Conservation (phyloP, 148 eudicot genomes). For the Polygonum maritimum region DNA sequence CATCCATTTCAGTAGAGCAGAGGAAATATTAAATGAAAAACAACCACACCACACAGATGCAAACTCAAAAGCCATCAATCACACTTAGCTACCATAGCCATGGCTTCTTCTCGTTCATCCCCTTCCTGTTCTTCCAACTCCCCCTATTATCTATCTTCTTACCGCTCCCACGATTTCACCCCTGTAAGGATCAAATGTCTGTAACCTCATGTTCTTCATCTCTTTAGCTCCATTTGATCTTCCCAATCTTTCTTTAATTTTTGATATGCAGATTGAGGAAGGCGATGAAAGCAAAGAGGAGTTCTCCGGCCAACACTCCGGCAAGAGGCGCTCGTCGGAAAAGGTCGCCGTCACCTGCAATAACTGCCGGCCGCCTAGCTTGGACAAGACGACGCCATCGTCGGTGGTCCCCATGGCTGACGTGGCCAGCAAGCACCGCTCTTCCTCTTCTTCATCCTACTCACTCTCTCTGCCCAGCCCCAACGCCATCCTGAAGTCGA, state of each 20-base stretch:
- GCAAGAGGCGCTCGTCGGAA: slow-evolving; percentile 2
- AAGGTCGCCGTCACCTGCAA: slow-evolving; percentile 39
- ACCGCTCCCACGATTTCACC: slow-evolving; percentile 57
- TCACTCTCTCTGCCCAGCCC: slow-evolving; percentile 20
- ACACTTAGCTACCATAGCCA: slow-evolving; percentile 18
- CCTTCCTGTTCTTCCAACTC: slow-evolving; percentile 17
- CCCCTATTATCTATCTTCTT: slow-evolving; percentile 28
- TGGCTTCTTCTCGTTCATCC: slow-evolving; percentile 7
- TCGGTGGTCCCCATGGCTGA: slow-evolving; percentile 34
- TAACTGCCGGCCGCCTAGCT: slow-evolving; percentile 62
- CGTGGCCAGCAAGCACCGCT: too few relatives aligned
- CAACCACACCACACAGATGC: too few relatives aligned
- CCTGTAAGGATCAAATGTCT: slow-evolving; percentile 38
- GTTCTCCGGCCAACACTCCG: slow-evolving; percentile 15
- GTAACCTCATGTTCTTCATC: too few relatives aligned
- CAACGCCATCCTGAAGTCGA: slow-evolving; percentile 47
- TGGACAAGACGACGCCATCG: slow-evolving; percentile 31
- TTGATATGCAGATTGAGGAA: slow-evolving; percentile 62
- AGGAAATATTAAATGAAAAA: too few relatives aligned
- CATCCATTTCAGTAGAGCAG: too few relatives aligned
- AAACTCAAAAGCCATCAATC: too few relatives aligned
- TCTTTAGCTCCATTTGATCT: too few relatives aligned
- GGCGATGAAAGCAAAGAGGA: slow-evolving; percentile 58
- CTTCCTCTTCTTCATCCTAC: too few relatives aligned
- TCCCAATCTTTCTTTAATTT: not conserved